Conservation (phyloP, 176 grass and related monocot genomes). For the Aegilops umbellulata region DNA sequence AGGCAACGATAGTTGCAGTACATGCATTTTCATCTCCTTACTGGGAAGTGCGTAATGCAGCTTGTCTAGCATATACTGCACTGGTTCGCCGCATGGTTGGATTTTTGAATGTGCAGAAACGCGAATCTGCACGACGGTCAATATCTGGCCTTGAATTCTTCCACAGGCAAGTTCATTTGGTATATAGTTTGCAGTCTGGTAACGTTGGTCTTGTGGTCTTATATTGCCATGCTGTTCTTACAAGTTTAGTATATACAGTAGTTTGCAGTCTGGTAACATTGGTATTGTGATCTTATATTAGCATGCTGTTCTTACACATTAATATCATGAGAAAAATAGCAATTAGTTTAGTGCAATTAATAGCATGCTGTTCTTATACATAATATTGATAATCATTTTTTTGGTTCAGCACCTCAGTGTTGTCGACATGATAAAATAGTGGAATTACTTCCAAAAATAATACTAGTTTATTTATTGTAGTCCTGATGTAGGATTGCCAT, state of each 20-base stretch:
- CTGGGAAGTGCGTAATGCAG: conserved; percentile 94
- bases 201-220: not conserved
- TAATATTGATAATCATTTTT: conserved; percentile 5
- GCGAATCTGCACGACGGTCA: conserved; percentile 73
- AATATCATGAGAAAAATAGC: conserved; percentile 7
- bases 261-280: conserved; percentile 8
- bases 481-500: not conserved
- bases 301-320: conserved; percentile 3
- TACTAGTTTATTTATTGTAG: not conserved
- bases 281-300: not conserved
- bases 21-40: conserved; percentile 90
- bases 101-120: conserved; percentile 86
- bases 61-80: conserved; percentile 88
- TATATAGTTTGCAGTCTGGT: conserved; percentile 7
- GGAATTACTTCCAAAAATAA: not conserved
- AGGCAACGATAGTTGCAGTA: conserved; percentile 88
- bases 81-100: conserved; percentile 91
- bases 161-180: conserved; percentile 71
- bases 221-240: not conserved
- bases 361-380: no score
- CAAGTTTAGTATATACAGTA: conserved; percentile 28
- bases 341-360: not conserved
- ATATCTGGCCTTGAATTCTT: conserved; percentile 96
- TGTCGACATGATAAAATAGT: conserved; percentile 19
- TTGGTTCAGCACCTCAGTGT: not conserved